phyloP scores from a whole-genome alignment of 805 yeast genomes.

The Candida corydali region DNA sequence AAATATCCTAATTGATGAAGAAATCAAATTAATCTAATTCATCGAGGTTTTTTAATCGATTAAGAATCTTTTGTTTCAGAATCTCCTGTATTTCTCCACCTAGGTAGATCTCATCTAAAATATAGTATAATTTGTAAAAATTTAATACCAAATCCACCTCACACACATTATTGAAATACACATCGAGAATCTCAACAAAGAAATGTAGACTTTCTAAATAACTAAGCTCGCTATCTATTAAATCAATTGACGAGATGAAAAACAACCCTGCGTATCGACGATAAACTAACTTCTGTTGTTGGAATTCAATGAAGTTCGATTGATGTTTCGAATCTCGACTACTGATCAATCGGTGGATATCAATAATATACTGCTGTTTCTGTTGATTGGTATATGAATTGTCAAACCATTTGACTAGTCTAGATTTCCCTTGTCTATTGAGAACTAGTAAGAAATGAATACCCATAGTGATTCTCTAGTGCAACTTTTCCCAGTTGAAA shows the following conservation, averaged over 20 bases:
- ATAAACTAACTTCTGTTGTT: conserved; percentile 64
- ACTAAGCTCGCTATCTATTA: conserved; percentile 75
- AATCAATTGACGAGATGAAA: conserved; percentile 79
- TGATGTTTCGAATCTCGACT: conserved; percentile 82
- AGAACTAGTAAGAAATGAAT: conserved; percentile 77
- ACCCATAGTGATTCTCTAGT: conserved; percentile 57
- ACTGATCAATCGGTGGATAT: conserved; percentile 75
- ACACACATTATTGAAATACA: conserved; percentile 85
- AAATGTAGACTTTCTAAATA: conserved; percentile 82
- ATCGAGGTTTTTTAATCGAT: conserved; percentile 63
- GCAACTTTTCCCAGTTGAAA: neutral
- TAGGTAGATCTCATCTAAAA: conserved; percentile 80
- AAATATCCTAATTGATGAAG: conserved; percentile 11
- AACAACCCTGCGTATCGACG: conserved; percentile 89
- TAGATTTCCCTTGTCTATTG: conserved; percentile 90
- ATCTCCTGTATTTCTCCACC: conserved; percentile 93
- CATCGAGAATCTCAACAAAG: conserved; percentile 83
- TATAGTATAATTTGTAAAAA: conserved; percentile 76
- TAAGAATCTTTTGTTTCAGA: conserved; percentile 62
- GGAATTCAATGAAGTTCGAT: conserved; percentile 70
- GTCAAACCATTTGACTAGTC: conserved; percentile 76
- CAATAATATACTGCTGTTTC: conserved; percentile 42
- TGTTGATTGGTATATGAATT: conserved; percentile 25
- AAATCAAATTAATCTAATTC: conserved; percentile 12
- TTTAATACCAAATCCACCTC: conserved; percentile 91